Evolutionary conservation across 495 filamentous ascomycete genomes (phyloP), one percentile per base, ranked within the genome.

Genomic region (Hypoxylon crocopeplum): DNA sequence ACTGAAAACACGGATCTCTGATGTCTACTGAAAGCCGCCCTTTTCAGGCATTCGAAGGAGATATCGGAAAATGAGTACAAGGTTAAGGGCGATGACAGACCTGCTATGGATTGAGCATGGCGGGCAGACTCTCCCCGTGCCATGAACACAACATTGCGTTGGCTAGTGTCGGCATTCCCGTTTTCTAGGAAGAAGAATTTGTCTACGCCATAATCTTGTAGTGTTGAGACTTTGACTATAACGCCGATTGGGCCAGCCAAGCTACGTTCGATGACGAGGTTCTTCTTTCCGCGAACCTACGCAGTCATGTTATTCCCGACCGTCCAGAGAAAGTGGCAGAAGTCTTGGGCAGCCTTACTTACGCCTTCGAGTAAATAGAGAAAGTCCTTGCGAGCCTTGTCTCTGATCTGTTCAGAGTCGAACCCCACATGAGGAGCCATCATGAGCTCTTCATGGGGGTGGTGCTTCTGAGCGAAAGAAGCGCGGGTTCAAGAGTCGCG

Each of bases 241-340:
- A 95, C 82, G 41, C 91, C 90, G 44, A 99, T 82, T 27, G 92
- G 89, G 30, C 93, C 93, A 60, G 93, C 92, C 63, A 99, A 82
- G 65, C 87, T 83, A 73, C 90, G 88, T 70, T 97, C 93, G 67
- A 98, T 87, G 48, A 98, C 88, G 58, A 99, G 82, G 75, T 97
- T 96, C 81, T 99, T 99, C 86, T 97, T 98, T 52, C 95, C 95
- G 70, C 91, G 88, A 56, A 97, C 89, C 94, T 98, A 68, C 42
- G 25, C 41, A 55, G 68, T 53, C 55, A 59, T 68, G 71, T 72
- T 65, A 72, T 61, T 72, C 47, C 49, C 48, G 62, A 65, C 48
- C 60, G 55, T 62, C 29, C 33, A 34, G 34, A 42, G 16, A 50
- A 29, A 4, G 52, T 21, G 21, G n/a, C 19, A 29, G 22, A 58